Evolutionary conservation across 2,329 filamentous ascomycete species (phyloP).

Genomic region (Trichoderma cornu-damae): DNA sequence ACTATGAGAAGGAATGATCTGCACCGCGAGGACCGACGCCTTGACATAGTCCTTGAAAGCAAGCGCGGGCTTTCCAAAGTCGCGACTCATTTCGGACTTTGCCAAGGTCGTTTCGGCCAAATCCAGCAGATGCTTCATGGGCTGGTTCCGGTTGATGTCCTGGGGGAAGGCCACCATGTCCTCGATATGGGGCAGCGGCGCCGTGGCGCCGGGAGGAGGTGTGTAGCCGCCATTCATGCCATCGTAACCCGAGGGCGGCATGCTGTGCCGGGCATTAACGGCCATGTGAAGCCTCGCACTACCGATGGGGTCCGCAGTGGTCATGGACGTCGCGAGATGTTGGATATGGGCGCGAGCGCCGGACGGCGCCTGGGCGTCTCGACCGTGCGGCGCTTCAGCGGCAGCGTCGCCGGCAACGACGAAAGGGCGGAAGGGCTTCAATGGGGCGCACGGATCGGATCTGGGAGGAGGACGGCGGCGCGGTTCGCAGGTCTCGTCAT

Average conservation of each 20-base stretch:
- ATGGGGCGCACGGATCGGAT: background rate
- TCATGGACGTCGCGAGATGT: slow-evolving; percentile 8
- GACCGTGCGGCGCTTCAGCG: slow-evolving; percentile 2
- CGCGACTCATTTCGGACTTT: slow-evolving; percentile 57
- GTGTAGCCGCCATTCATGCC: slow-evolving; percentile 28
- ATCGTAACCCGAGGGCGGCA: slow-evolving; percentile 27
- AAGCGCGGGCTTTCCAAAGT: slow-evolving; percentile 62
- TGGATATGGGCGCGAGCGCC: background rate
- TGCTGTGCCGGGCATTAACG: slow-evolving; percentile 29
- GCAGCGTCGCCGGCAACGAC: background rate
- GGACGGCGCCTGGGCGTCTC: slow-evolving; percentile 4
- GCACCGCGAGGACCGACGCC: slow-evolving; percentile 71
- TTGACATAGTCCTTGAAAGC: slow-evolving; percentile 82
- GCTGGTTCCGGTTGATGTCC: slow-evolving; percentile 45
- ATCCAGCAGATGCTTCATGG: slow-evolving; percentile 50
- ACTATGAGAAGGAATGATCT: slow-evolving; percentile 69
- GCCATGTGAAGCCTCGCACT: slow-evolving; percentile 30
- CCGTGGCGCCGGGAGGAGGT: slow-evolving; percentile 24
- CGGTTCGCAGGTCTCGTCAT: slow-evolving; percentile 8
- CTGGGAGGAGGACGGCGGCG: background rate
- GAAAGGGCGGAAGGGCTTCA: background rate
- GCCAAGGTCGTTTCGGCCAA: slow-evolving; percentile 49
- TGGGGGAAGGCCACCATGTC: slow-evolving; percentile 45
- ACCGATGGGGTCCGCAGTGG: slow-evolving; percentile 21
- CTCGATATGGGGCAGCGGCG: slow-evolving; percentile 48